Base-by-base conservation (phyloP, 352 stramenopile genomes). In the Phytophthora sansomeana region DNA sequence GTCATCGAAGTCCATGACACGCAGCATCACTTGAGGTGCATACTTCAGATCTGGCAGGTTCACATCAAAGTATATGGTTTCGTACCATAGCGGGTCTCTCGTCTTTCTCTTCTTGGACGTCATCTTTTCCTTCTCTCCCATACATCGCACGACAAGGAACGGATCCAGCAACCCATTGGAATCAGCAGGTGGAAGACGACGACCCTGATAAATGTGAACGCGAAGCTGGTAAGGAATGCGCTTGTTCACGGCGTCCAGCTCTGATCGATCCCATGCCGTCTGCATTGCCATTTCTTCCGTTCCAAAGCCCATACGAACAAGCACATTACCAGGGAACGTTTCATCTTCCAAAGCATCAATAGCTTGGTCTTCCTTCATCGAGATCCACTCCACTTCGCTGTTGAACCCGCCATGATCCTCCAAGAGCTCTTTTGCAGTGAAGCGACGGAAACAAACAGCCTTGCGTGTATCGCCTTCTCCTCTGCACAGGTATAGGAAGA, bases 401-500 rank as follows among this genome's bases (percentile, higher is more conserved):
- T 81, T 62, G 54, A 96, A 96, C 1, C 83, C 77, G 9, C 69
- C 72, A 24, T 71, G 63, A 3, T 70, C 55, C 2, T 89, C 71
- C 13, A 97, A 46, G 0, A 97, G 66, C 10, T 96, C 85, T 50
- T 90, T 85, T 2, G 89, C 87, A 6, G 68, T 87, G 72, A 92
- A 94, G 8, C 91, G 89, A 29, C 81, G 81, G 66, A 86, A 97
- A 42, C 83, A 96, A 24, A 97, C 72, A 0, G 74, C 70, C n/a
- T 80, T 82, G 1, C 84, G 71, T 7, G 71, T 82, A 28, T 87
- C 81, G 16, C 81, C 80, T 39, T 92, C 81, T 46, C 85, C 84
- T 44, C 77, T 78, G 67, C 84, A 91, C 29, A 97, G 57, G 53
- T 97, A 95, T 56, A 97, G 64, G 58, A 97, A 97, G 46, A 97